Evolutionary conservation across 2,329 filamentous ascomycete genomes (phyloP).

Genomic region (Venturiaceae sp.): DNA sequence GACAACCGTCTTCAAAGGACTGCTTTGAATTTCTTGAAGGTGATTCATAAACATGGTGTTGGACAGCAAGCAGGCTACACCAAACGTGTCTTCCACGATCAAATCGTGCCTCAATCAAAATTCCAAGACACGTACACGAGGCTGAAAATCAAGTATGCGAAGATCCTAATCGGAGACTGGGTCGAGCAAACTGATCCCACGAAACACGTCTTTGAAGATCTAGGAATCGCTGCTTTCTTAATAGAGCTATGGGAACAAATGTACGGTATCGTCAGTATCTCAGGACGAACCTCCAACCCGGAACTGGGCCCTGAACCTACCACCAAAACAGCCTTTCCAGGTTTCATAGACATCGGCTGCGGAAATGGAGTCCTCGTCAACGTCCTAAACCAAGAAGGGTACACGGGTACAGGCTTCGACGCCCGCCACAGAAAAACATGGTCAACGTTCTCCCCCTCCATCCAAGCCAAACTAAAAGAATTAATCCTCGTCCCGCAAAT

Average conservation of each 20-base stretch:
- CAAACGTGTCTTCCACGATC: constrained; percentile 78
- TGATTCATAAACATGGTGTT: constrained; percentile 64
- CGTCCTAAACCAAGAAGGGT: constrained; percentile 72
- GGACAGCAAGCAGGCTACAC: constrained; percentile 57
- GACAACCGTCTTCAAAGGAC: constrained; percentile 52
- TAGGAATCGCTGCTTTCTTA: constrained; percentile 83
- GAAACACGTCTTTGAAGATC: constrained; percentile 93
- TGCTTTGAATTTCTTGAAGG: constrained; percentile 56
- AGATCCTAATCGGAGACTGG: constrained; percentile 63
- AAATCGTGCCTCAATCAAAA: constrained; percentile 62
- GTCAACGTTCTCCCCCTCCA: constrained; percentile 52
- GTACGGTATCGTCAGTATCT: constrained; percentile 42
- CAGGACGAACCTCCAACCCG: neutral
- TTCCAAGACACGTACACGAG: constrained; percentile 76
- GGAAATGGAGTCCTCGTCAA: constrained; percentile 88
- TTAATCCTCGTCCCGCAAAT: constrained; percentile 50
- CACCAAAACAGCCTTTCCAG: constrained; percentile 50
- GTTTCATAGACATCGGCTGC: constrained; percentile 93
- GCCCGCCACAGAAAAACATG: constrained; percentile 80
- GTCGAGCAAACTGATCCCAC: constrained; percentile 75
- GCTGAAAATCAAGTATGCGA: constrained; percentile 73
- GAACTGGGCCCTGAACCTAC: constrained; percentile 3
- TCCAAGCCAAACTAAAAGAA: constrained; percentile 45
- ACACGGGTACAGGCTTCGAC: constrained; percentile 82
- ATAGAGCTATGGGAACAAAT: constrained; percentile 86